These are phyloP conservation scores for Solanum chmielewskii DNA, from an alignment of 257 asterid genomes.

Conservation along the genomic window DNA sequence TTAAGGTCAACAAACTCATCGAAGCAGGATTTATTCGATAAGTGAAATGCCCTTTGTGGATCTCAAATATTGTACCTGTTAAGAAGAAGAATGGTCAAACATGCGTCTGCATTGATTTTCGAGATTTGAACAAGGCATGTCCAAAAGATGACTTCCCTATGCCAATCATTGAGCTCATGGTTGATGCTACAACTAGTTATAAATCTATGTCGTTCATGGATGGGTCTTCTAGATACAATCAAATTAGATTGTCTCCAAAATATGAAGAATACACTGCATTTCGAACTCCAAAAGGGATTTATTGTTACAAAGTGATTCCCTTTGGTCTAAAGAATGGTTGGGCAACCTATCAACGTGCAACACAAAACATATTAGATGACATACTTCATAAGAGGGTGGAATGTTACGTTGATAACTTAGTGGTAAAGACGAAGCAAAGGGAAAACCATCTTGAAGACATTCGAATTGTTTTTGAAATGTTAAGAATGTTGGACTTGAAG, in stretches of 20 bases:
- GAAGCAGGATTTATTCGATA: too few relatives aligned
- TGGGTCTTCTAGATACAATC: not conserved
- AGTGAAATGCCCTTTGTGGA: too few relatives aligned
- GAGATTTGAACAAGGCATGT: too few relatives aligned
- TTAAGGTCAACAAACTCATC: too few relatives aligned
- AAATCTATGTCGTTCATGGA: too few relatives aligned
- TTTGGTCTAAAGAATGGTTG: not conserved
- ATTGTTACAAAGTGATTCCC: not conserved
- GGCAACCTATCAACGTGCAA: not conserved
- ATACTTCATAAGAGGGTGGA: not conserved
- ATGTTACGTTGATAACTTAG: not conserved
- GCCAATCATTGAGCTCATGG: too few relatives aligned
- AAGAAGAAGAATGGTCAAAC: too few relatives aligned
- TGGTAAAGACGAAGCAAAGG: not conserved
- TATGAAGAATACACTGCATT: not conserved
- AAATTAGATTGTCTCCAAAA: not conserved
- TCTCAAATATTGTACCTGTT: too few relatives aligned
- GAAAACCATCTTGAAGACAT: not conserved
- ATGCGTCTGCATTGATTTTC: too few relatives aligned
- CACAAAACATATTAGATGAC: not conserved
- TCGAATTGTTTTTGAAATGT: not conserved
- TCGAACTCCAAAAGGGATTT: not conserved
- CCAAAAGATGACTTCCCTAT: too few relatives aligned
- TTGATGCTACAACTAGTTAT: too few relatives aligned
- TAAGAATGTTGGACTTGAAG: not conserved